phyloP scores from a whole-genome alignment of 345 rosid genomes.

The Excoecaria cochinchinensis region DNA sequence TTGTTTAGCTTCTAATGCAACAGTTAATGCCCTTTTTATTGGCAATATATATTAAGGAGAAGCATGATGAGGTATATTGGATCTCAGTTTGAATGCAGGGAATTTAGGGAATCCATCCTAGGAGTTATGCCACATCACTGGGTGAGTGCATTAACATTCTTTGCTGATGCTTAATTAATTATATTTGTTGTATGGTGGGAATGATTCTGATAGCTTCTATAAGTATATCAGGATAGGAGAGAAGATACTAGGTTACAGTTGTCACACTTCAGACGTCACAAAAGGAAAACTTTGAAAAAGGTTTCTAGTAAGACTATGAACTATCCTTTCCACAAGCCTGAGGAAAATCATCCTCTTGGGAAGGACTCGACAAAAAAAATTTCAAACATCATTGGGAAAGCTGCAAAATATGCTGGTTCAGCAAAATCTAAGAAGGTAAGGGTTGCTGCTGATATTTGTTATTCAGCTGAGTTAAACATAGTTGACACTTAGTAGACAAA shows the following conservation, averaged over 20 bases:
- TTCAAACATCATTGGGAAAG: constrained; percentile 81
- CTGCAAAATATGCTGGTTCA: constrained; percentile 79
- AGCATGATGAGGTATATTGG: constrained; percentile 37
- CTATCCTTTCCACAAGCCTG: constrained; percentile 91
- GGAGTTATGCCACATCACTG: constrained; percentile 95
- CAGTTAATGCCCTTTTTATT: neutral
- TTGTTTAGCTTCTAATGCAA: neutral
- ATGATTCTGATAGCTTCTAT: constrained; percentile 17
- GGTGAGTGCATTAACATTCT: constrained; percentile 49
- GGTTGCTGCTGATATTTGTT: neutral
- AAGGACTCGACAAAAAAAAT: constrained; percentile 83
- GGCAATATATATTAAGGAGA: constrained; percentile 19
- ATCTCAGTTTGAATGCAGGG: constrained; percentile 89
- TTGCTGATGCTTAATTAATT: constrained; percentile 1
- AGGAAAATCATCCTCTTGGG: constrained; percentile 87
- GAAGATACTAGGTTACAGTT: constrained; percentile 86
- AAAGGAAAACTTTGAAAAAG: constrained; percentile 76
- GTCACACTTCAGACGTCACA: constrained; percentile 85
- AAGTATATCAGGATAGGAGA: constrained; percentile 80
- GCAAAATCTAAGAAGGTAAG: constrained; percentile 86
- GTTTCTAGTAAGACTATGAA: constrained; percentile 60
- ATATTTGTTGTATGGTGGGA: constrained; percentile 9
- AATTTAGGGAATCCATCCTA: constrained; percentile 92
- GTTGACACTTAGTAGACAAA: neutral
- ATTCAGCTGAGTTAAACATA: neutral